Evolutionary conservation across 2,329 filamentous ascomycete genomes (phyloP), one percentile per base, ranked within the genome.

Genomic region (Malbranchea zuffiana): DNA sequence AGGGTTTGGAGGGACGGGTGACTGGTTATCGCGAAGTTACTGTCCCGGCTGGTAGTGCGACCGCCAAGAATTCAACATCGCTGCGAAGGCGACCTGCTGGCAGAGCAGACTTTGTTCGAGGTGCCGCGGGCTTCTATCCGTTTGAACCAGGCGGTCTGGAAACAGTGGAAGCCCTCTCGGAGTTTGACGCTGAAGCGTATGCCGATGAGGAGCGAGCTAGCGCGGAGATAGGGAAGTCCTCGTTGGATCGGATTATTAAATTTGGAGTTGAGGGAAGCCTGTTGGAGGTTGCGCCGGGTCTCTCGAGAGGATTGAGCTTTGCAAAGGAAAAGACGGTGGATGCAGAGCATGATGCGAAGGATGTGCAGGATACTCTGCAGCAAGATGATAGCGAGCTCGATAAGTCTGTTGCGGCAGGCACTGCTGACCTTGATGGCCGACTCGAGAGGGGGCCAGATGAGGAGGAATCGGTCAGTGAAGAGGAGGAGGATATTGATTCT

Each of bases 21-120:
- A 93, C 84, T 6, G 87, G 87, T 34, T 96, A 98, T 60, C 82
- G 80, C 54, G 90, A 95, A 57, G 83, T 96, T 34, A 95, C 90
- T 1, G 78, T 96, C 6, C 85, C 88, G 4, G 84, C 84, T 21
- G 82, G 78, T 51, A 92, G 82, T 50, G 84, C 82, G 11, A 95
- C 83, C 11, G 88, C 86, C 32, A 98, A 95, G 63, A 94, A 93
- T 54, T 95, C 86, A 2, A 96, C 87, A 0, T 94, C 86, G 4
- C 68, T 95, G 26, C 66, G 82, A 11, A 75, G 90, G 30, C 92
- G 92, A 54, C 88, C 88, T 3, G 88, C 84, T 10, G 79, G 77
- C 40, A 75, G 83, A 44, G 84, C 83, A 19, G 87, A 96, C 33
- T 94, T 96, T 59, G 87, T 96, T 8, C 74, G 88, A 43, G 90